A percentile compares a stretch with the other conserved stretches of the same genome.
These are phyloP conservation scores for Zostera marina DNA, from an alignment of 116 monocot genomes.

Conservation along the genomic window DNA sequence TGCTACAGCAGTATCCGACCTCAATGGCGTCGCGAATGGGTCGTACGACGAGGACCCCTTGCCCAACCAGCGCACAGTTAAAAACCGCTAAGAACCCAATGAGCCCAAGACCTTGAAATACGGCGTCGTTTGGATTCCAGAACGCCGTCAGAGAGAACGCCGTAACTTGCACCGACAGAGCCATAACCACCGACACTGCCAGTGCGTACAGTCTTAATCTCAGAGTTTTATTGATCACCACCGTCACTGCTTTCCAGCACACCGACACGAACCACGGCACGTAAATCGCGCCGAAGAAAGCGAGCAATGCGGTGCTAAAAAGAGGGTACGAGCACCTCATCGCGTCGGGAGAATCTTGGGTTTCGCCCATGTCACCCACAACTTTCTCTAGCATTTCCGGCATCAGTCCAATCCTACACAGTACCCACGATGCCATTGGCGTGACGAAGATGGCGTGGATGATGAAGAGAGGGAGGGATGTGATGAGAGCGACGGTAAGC, in stretches of 20 bases:
- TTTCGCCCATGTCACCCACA: neutral
- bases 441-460: constrained; percentile 13
- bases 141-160: constrained; percentile 23
- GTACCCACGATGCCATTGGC: constrained; percentile 4
- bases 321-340: constrained; percentile 28
- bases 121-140: constrained; percentile 14
- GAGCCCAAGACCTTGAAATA: constrained; percentile 13
- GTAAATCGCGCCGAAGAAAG: constrained; percentile 25
- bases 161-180: constrained; percentile 32
- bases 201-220: constrained; percentile 32
- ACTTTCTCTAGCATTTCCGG: constrained; percentile 6
- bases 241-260: constrained; percentile 28
- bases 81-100: constrained; percentile 17
- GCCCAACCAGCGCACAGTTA: constrained; percentile 20
- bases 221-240: constrained; percentile 52
- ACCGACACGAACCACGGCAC: constrained; percentile 42
- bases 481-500: constrained; percentile 4
- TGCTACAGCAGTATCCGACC: constrained; percentile 7
- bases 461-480: constrained; percentile 21
- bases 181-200: constrained; percentile 20
- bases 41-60: constrained; percentile 31
- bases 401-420: constrained; percentile 1
- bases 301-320: constrained; percentile 28
- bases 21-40: constrained; percentile 35
- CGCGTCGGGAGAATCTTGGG: neutral